Base-by-base conservation (phyloP, 1,284 basidiomycete genomes). In the Tilletia walkeri region DNA sequence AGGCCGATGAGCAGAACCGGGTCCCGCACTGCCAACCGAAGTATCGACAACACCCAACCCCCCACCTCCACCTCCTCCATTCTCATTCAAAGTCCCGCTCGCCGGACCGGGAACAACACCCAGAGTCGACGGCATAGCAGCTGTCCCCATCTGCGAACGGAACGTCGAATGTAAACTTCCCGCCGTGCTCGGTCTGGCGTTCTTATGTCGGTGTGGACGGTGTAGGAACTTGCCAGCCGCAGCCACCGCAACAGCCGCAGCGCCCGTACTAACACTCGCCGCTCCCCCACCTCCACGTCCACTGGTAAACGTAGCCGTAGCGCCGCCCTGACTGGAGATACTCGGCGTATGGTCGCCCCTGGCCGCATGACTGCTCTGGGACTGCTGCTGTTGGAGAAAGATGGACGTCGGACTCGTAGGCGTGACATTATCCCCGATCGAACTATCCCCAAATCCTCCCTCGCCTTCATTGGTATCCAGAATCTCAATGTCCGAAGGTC, bases 211-310 rank as follows among this genome's bases (percentile, higher is more conserved):
- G 24, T 71, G 72, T 0, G 77, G 73, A 20, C 78, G 74, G 66
- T 78, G 77, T 1, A 80, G 72, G 5, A 80, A 73, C 69, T 78
- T 79, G 34, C 78, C 76, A 2, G 78, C 78, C 10, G 78, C 72
- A 10, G 70, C 78, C 12, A 78, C 78, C 36, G 78, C 78, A 12
- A 73, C 77, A 16, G 74, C 75, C 10, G 75, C 77, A 4, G 75
- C 77, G 18, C 65, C 48, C n/a, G 45, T 16, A 16, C 65, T 66
- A 9, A 66, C 49, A 18, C n/a, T 67, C 38, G 67, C 53, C 39
- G 24, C 68, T 72, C 53, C 66, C 70, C 67, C 41, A 54, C 47
- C 50, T 38, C 45, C 45, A 7, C 36, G 45, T 9, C 41, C 56
- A n/a, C 65, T 47, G 24, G 14, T 65, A 7, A 45, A 30, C 9